Percentiles rank a stretch among this genome's conserved stretches.
These are phyloP conservation scores for Blumeria hordei DNA, from an alignment of 2,329 filamentous ascomycete species.

Conservation along the genomic window DNA sequence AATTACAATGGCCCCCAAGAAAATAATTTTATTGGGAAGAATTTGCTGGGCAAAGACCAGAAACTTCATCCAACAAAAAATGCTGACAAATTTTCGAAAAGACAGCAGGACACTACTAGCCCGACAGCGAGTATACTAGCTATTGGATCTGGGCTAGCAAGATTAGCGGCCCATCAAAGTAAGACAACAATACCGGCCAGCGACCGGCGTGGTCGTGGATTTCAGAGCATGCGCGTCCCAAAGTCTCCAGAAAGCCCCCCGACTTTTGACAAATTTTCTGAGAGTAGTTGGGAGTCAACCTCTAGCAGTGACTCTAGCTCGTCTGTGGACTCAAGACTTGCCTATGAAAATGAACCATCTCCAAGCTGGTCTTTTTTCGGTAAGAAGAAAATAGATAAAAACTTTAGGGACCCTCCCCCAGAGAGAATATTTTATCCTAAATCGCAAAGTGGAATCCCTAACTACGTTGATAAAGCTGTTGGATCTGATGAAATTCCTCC, in stretches of 20 bases:
- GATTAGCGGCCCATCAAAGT: constrained; percentile 15
- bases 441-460: no score
- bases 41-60: no score
- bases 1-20: no score
- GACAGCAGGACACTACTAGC: constrained; percentile 3
- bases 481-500: no score
- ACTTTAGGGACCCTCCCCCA: neutral
- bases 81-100: neutral
- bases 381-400: constrained; percentile 8
- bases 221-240: constrained; percentile 7
- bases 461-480: no score
- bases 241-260: constrained; percentile 13
- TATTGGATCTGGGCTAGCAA: constrained; percentile 22
- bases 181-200: constrained; percentile 4
- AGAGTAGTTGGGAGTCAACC: constrained; percentile 34
- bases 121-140: constrained; percentile 23
- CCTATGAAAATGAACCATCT: constrained; percentile 24
- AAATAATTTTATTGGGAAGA: no score
- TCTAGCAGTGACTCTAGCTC: constrained; percentile 26
- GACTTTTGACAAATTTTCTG: constrained; percentile 16
- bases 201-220: constrained; percentile 1
- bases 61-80: neutral
- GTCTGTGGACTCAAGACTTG: constrained; percentile 31
- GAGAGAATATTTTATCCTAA: no score
- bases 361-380: constrained; percentile 16